phyloP scores from a whole-genome alignment of 208 protist species.

The Trichomonas vaginalis region DNA sequence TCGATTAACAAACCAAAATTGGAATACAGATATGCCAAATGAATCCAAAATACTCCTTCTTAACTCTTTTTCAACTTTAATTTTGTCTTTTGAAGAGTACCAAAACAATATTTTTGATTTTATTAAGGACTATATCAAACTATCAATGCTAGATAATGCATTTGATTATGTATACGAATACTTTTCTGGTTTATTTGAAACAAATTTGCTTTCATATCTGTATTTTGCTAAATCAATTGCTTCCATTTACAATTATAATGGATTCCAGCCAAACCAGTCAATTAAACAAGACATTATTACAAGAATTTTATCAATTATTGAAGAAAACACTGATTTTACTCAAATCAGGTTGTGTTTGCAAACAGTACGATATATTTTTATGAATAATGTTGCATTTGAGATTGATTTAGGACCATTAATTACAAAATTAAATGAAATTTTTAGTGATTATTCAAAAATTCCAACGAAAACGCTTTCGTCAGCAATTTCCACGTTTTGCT shows the following conservation, averaged over 20 bases:
- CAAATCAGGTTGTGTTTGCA: too few species aligned
- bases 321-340: neutral
- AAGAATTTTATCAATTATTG: neutral
- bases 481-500: neutral
- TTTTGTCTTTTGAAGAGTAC: neutral
- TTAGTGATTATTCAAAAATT: neutral
- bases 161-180: neutral
- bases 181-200: neutral
- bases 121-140: neutral
- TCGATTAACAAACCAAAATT: neutral
- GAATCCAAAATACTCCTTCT: neutral
- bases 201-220: neutral
- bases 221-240: neutral
- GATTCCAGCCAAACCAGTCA: neutral
- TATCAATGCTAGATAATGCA: neutral
- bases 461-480: neutral
- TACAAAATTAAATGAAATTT: neutral
- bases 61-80: neutral
- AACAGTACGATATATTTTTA: neutral
- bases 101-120: neutral
- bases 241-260: neutral
- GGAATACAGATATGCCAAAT: neutral
- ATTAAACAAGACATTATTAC: neutral
- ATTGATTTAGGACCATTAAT: neutral
- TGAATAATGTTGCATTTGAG: neutral